A percentile compares a stretch with the other conserved stretches of the same genome.
phyloP scores from a whole-genome alignment of 2,329 filamentous ascomycete species.

The Venturia effusa region DNA sequence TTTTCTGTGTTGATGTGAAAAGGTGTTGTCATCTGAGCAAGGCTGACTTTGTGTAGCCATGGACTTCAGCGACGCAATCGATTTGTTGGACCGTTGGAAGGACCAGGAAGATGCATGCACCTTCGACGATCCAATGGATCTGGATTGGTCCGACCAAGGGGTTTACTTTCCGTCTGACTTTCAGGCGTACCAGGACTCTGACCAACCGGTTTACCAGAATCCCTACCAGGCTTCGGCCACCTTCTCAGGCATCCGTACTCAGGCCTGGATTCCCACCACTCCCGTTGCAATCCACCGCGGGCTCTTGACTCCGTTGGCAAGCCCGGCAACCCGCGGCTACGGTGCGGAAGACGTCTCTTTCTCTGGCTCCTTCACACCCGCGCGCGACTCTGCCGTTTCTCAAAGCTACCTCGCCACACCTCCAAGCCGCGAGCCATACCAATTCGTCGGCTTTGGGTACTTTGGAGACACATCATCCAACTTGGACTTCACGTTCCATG shows the following conservation, averaged over 20 bases:
- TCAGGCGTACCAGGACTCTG: background rate
- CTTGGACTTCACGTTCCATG: background rate
- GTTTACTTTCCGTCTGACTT: background rate
- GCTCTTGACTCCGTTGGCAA: background rate
- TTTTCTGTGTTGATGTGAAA: background rate
- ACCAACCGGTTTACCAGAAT: background rate
- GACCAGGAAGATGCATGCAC: background rate
- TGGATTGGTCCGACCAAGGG: background rate
- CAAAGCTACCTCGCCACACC: background rate
- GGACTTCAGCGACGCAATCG: background rate
- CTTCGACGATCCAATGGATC: background rate
- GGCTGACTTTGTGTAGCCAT: background rate
- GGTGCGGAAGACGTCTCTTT: background rate
- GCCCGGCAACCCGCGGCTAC: background rate
- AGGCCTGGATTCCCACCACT: background rate
- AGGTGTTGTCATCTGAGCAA: background rate
- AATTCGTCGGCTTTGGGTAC: background rate
- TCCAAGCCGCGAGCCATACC: background rate
- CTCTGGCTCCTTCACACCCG: background rate
- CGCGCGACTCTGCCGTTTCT: background rate
- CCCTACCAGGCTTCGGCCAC: background rate
- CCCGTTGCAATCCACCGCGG: background rate
- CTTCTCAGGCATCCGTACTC: background rate
- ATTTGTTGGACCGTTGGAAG: background rate
- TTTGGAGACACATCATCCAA: background rate